These are phyloP conservation scores for Sordariomycetes sp. DNA, from an alignment of 2,329 filamentous ascomycete genomes.

Conservation along the genomic window DNA sequence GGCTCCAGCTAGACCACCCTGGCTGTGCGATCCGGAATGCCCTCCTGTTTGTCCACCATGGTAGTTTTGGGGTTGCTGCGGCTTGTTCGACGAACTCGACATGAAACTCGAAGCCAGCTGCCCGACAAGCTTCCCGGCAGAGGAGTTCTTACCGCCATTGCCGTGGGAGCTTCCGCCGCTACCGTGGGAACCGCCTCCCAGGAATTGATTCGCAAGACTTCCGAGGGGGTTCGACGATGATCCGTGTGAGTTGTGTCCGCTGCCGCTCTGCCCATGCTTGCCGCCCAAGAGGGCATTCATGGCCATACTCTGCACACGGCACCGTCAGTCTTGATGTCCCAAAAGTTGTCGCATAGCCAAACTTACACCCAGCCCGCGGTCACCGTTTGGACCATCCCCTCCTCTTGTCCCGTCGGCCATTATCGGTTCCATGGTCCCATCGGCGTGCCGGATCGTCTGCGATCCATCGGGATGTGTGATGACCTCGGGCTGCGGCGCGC, in stretches of 20 bases:
- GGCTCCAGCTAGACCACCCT: constrained; percentile 40
- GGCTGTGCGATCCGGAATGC: constrained; percentile 21
- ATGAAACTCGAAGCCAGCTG: constrained; percentile 48
- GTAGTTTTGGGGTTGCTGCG: constrained; percentile 34
- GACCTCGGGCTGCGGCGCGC: constrained; percentile 30
- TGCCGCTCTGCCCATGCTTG: constrained; percentile 21
- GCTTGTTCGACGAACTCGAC: constrained; percentile 35
- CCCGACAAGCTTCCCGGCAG: constrained; percentile 46
- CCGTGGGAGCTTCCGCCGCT: constrained; percentile 16
- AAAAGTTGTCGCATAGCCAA: not conserved
- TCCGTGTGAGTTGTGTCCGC: constrained; percentile 16
- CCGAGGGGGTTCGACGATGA: constrained; percentile 29
- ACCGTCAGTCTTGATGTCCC: constrained; percentile 1
- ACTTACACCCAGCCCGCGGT: constrained; percentile 57
- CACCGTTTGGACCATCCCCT: constrained; percentile 43
- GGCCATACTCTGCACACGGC: constrained; percentile 40
- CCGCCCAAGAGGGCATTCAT: constrained; percentile 48
- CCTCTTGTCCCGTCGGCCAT: constrained; percentile 42
- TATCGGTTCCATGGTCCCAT: constrained; percentile 52
- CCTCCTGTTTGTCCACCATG: constrained; percentile 34
- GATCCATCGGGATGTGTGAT: constrained; percentile 55
- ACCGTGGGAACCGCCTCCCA: constrained; percentile 25
- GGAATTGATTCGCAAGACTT: constrained; percentile 36
- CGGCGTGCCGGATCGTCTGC: constrained; percentile 50
- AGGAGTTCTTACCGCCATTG: constrained; percentile 25